Base-by-base conservation (phyloP, 805 yeast genomes). In the Alloascoidea africana region DNA sequence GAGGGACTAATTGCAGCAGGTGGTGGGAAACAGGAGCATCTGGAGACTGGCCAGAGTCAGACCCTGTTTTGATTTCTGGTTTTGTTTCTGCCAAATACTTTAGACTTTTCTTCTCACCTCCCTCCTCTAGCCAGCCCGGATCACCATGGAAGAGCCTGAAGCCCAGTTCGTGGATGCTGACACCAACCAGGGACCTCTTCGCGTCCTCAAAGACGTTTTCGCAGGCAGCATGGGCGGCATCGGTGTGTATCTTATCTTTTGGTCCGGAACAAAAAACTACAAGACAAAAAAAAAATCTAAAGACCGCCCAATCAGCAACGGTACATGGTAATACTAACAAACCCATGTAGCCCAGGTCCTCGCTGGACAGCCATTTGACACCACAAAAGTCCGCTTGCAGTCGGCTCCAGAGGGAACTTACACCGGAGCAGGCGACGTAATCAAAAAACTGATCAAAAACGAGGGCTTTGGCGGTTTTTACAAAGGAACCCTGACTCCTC, bases 201-300 rank as follows among this genome's bases (percentile, higher is more conserved):
- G 73, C 33, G 84, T 84, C 6, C 45, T 66, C 19, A 85, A 85
- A 49, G 96, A 87, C 55, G 68, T 86, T 36, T 59, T 82, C 39
- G 93, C 94, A 3, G 98, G 98, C 15, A 89, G 96, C 14, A 68
- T 79, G 47, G 97, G 97, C 40, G 98, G 98, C 38, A 73, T 91
- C 17, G 52, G 54, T 48, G 33, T 5, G 51, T 19, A n/a, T n/a
- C n/a, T n/a, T n/a, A n/a, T n/a, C n/a, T n/a, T n/a, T n/a, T n/a
- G n/a, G n/a, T n/a, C n/a, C n/a, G n/a, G n/a, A n/a, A n/a, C n/a
- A n/a, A n/a, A n/a, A n/a, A n/a, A n/a, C n/a, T n/a, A n/a, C n/a
- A n/a, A n/a, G n/a, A n/a, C n/a, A n/a, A n/a, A n/a, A n/a, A n/a
- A n/a, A n/a, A n/a, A n/a, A n/a, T n/a, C n/a, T n/a, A n/a, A n/a